A percentile compares a stretch with the other conserved stretches of the same genome.
phyloP scores from a whole-genome alignment of 2,329 filamentous ascomycete genomes.

The Fusarium sp. region DNA sequence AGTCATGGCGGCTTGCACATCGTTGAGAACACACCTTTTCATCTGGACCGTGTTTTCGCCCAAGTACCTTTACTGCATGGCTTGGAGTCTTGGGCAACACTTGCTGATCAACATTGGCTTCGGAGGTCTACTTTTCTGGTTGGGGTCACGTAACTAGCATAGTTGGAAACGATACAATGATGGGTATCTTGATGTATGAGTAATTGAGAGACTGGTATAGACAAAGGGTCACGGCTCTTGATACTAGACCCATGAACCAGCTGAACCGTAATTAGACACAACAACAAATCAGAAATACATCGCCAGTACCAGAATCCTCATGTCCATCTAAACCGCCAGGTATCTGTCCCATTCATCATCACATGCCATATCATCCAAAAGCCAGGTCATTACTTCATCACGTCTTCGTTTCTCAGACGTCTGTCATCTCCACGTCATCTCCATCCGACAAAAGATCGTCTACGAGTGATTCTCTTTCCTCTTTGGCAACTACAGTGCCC shows the following conservation, averaged over 20 bases:
- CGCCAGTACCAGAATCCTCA: conserved; percentile 33
- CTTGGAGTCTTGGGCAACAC: conserved; percentile 90
- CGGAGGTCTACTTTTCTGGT: conserved; percentile 71
- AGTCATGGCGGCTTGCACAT: conserved; percentile 91
- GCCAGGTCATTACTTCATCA: conserved; percentile 42
- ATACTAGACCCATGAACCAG: conserved; percentile 1
- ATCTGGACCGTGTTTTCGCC: conserved; percentile 99
- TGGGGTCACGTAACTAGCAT: conserved; percentile 55
- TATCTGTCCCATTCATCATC: conserved; percentile 30
- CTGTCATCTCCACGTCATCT: conserved; percentile 55
- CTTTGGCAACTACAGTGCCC: conserved; percentile 51
- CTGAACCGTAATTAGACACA: conserved; percentile 30
- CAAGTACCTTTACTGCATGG: conserved; percentile 93
- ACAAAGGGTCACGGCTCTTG: background rate
- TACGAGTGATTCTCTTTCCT: conserved; percentile 56
- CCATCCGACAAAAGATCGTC: conserved; percentile 60
- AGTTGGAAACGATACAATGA: background rate
- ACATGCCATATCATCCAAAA: conserved; percentile 40
- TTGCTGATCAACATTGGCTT: conserved; percentile 77
- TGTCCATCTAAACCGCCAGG: conserved; percentile 13
- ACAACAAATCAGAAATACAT: conserved; percentile 30
- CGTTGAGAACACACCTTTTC: conserved; percentile 89
- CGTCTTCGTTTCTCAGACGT: conserved; percentile 39
- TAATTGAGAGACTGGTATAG: conserved; percentile 13
- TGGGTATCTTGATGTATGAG: conserved; percentile 16